These are phyloP conservation scores for Pterulicium gracile DNA, from an alignment of 1,284 basidiomycete genomes.

Conservation along the genomic window DNA sequence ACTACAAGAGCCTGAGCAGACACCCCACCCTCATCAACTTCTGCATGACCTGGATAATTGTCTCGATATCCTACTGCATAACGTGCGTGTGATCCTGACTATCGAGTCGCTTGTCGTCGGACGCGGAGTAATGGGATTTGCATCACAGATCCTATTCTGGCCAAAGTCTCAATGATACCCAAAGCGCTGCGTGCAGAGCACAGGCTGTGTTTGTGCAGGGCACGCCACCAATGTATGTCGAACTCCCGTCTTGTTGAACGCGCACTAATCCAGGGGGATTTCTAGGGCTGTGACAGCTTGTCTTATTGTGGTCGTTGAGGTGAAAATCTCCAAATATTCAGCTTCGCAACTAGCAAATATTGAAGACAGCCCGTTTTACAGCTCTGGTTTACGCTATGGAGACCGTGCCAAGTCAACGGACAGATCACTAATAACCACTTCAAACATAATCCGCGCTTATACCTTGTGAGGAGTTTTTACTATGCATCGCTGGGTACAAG, in stretches of 20 bases:
- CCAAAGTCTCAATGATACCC: slow-evolving; percentile 5
- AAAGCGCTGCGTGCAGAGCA: slow-evolving; percentile 14
- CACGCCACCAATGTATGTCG: slow-evolving; percentile 38
- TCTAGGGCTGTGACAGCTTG: slow-evolving; percentile 36
- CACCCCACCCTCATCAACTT: slow-evolving; percentile 41
- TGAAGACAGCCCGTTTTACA: background rate
- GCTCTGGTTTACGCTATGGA: background rate
- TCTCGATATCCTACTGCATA: slow-evolving; percentile 39
- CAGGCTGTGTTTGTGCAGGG: slow-evolving; percentile 45
- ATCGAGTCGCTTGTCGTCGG: too few species aligned
- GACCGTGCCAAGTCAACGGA: background rate
- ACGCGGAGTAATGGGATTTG: too few species aligned
- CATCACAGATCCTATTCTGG: background rate
- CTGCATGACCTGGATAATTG: slow-evolving; percentile 41
- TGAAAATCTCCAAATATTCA: slow-evolving; percentile 13
- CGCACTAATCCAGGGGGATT: background rate
- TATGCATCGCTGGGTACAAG: too few species aligned
- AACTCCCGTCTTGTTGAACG: background rate
- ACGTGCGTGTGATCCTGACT: too few species aligned
- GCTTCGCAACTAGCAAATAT: too few species aligned
- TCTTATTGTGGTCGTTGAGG: slow-evolving; percentile 38
- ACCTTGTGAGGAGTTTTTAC: background rate
- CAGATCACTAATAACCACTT: background rate
- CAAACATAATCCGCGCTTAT: background rate
- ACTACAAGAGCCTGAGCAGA: slow-evolving; percentile 28